Evolutionary conservation across 2,329 filamentous ascomycete genomes (phyloP), one percentile per base, ranked within the genome.

Genomic region (Botrytis medusae): DNA sequence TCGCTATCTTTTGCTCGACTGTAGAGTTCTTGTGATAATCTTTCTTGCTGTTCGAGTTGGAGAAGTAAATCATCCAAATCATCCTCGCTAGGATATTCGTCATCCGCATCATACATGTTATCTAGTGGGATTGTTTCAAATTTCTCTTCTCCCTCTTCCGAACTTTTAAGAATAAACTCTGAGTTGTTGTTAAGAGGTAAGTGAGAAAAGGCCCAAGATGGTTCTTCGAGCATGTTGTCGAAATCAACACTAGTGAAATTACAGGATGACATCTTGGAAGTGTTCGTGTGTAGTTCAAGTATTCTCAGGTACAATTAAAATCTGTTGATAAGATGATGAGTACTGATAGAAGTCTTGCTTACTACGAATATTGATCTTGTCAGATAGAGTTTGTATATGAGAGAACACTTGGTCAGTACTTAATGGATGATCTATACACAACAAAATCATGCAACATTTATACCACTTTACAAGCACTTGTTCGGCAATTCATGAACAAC

Each of bases 1-100:
- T 69, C 54, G 51, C 40, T 69, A 72, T 72, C 71, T 48, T 25
- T 32, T 69, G 34, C 59, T 48, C 37, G 69, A 54, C 44, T 65
- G 29, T 40, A 12, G 32, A 8, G 6, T 29, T 51, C 57, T 18
- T 34, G 14, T 25, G 25, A 14, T 32, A 12, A 14, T 48, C 34
- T 63, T 37, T 51, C 42, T 34, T 16, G 10, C 6, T 54, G n/a
- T 54, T 54, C 25, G 46, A 40, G 22, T 4, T 67, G n/a, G 12
- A 29, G 5, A n/a, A 54, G 14, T 18, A 54, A 54, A 54, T 29
- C 25, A 29, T 29, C 51, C 14, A 54, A 29, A 54, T 29, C 51
- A 12, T 29, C 37, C 25, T 63, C 25, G 9, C 29, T 32, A 25
- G 32, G 10, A 37, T 16, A 16, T 51, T 67, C 63, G 14, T 51